Conservation (phyloP, 176 grass and related monocot genomes). For the Phragmites australis region DNA sequence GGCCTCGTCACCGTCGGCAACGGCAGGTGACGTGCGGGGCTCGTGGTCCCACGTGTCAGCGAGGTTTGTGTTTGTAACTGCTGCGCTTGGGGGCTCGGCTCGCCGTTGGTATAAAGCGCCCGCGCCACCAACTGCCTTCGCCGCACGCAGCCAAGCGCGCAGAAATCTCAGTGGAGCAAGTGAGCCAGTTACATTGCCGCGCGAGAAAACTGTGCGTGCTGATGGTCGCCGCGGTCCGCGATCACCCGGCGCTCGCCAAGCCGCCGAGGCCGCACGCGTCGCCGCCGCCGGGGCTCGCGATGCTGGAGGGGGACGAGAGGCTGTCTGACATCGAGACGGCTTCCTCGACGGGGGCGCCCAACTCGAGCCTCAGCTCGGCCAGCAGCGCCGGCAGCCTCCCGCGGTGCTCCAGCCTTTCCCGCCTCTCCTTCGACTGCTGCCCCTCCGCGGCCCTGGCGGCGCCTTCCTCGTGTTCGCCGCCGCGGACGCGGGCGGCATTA, state of each 20-base stretch:
- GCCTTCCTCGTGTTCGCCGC: not conserved
- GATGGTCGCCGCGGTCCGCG: slow-evolving; percentile 37
- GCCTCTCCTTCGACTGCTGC: slow-evolving; percentile 61
- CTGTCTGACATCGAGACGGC: slow-evolving; percentile 67
- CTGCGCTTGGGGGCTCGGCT: not conserved
- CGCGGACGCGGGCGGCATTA: not conserved
- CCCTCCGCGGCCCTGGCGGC: not conserved
- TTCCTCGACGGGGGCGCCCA: slow-evolving; percentile 50
- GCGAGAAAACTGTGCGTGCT: not conserved
- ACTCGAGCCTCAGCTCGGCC: slow-evolving; percentile 68
- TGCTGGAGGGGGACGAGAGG: not conserved
- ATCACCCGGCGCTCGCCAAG: not conserved
- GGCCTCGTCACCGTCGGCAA: not conserved
- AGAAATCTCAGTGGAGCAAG: not conserved
- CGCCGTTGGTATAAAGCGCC: slow-evolving; percentile 27
- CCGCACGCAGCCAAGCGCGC: slow-evolving; percentile 5
- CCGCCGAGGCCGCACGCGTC: too few species aligned
- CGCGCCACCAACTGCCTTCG: not conserved
- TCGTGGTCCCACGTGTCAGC: not conserved
- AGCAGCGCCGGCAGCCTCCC: slow-evolving; percentile 55
- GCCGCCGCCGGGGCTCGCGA: too few species aligned
- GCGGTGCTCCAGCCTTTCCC: slow-evolving; percentile 58
- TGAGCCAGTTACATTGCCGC: too few species aligned
- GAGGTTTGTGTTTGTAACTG: not conserved
- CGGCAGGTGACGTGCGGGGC: not conserved